A percentile compares a stretch with the other conserved stretches of the same genome.
Evolutionary conservation across 768 basidiomycete genomes (phyloP).

Genomic region (Albatrellus ellisii): DNA sequence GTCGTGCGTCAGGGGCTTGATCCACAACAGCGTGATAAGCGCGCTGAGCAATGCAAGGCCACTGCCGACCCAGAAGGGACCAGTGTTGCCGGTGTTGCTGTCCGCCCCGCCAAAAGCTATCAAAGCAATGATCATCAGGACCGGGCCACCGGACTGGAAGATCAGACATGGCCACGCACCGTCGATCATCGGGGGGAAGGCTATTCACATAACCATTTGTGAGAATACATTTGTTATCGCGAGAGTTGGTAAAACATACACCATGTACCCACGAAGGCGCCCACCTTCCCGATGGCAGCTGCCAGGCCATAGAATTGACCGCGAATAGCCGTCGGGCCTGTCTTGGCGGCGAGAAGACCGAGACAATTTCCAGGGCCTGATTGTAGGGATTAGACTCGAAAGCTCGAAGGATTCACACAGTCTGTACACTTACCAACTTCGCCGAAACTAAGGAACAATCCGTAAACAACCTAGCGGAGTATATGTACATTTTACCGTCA

Average conservation of each 20-base stretch:
- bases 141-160: not conserved
- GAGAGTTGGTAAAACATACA: constrained; percentile 33
- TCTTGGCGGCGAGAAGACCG: constrained; percentile 77
- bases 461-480: constrained; percentile 62
- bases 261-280: constrained; percentile 77
- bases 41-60: constrained; percentile 74
- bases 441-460: constrained; percentile 82
- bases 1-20: constrained; percentile 61
- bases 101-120: constrained; percentile 47
- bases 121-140: constrained; percentile 7
- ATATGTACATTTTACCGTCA: too few relatives aligned
- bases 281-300: constrained; percentile 77
- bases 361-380: constrained; percentile 74
- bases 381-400: not conserved
- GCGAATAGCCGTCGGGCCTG: constrained; percentile 73
- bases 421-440: constrained; percentile 46
- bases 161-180: constrained; percentile 23
- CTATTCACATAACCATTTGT: constrained; percentile 21
- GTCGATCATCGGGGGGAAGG: constrained; percentile 52
- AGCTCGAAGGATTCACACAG: not conserved
- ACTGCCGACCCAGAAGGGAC: constrained; percentile 83
- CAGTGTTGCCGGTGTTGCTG: constrained; percentile 52
- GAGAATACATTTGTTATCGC: not conserved
- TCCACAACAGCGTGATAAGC: constrained; percentile 53
- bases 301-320: constrained; percentile 81